phyloP scores from a whole-genome alignment of 78 protist species.

The Monosiga brevicollis region DNA sequence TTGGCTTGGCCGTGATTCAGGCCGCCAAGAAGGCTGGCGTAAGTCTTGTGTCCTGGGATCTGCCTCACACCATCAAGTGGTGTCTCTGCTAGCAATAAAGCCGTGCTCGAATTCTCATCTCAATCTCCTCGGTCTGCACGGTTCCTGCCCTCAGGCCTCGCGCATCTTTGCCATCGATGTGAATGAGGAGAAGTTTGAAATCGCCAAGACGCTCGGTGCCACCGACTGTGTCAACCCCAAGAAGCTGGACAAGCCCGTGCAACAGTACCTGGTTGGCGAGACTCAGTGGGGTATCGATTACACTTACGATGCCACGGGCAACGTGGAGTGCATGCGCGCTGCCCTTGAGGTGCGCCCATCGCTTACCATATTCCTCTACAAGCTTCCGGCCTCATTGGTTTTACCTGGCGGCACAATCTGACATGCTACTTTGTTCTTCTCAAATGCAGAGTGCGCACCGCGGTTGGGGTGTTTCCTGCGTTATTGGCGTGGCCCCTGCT shows the following conservation, averaged over 20 bases:
- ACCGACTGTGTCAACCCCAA: slow-evolving; percentile 80
- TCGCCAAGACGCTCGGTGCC: slow-evolving; percentile 72
- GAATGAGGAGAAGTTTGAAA: too few species aligned
- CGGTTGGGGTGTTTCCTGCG: slow-evolving; percentile 21
- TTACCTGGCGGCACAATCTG: not conserved
- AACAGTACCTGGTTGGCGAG: slow-evolving; percentile 12
- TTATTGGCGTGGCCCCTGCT: slow-evolving; percentile 72
- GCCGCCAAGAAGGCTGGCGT: slow-evolving; percentile 57
- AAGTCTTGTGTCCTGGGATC: too few species aligned
- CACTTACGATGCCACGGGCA: slow-evolving; percentile 86
- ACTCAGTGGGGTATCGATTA: slow-evolving; percentile 71
- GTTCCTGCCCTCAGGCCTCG: too few species aligned
- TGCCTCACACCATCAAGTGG: too few species aligned
- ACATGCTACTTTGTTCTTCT: not conserved
- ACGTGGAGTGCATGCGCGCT: slow-evolving; percentile 64
- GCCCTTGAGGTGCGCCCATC: slow-evolving; percentile 61
- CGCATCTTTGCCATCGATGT: slow-evolving; percentile 85
- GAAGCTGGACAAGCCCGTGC: slow-evolving; percentile 19
- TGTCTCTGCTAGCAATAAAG: too few species aligned
- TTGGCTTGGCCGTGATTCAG: slow-evolving; percentile 61
- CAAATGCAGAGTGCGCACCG: slow-evolving; percentile 33
- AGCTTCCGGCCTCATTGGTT: not conserved
- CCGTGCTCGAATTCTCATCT: too few species aligned
- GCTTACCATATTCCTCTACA: not conserved
- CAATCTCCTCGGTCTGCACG: too few species aligned